Evolutionary conservation across 2,329 filamentous ascomycete genomes (phyloP), one percentile per base, ranked within the genome.

Genomic region (Aspergillus sclerotialis): DNA sequence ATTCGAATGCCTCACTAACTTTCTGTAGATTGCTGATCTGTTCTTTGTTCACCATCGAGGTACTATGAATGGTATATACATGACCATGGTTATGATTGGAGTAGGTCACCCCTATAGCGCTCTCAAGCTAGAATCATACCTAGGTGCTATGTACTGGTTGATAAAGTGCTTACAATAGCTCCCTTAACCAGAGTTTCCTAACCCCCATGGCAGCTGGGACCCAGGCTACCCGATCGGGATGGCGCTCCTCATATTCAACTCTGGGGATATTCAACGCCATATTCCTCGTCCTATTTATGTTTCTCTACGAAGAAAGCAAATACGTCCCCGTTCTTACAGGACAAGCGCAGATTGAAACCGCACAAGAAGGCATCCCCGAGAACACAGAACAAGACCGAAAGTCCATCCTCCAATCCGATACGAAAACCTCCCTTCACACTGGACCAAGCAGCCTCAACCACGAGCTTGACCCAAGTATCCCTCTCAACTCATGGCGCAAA

Each of bases 31-130:
- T 36, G 57, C 61, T 8, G 69, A 72, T 43, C 38, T 73, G 11
- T 72, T 70, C 48, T 72, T 70, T 37, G 59, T 72, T 4, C 68
- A 72, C 37, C 61, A 72, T 31, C 60, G 65, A n/a, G 69, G 65
- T 1, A 55, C 60, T 3, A 69, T 70, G 65, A 76, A 75, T 42
- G 60, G 56, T 1, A 56, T 70, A 5, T 76, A 72, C 38, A 56
- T 73, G 44, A 64, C 56, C 38, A 56, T 63, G 25, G 49, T 58
- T 14, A 60, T 53, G 44, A 47, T 57, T 38, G 54, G 60, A 13
- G 58, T 61, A 19, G 55, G 59, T n/a, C n/a, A n/a, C n/a, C 36
- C 37, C 64, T 3, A 52, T 45, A 1, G 45, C 53, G 0, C 5
- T 12, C n/a, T n/a, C n/a, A n/a, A n/a, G n/a, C n/a, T n/a, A n/a